Evolutionary conservation across 768 basidiomycete genomes (phyloP), one percentile per base, ranked within the genome.

Genomic region (Rhodotorula toruloides): DNA sequence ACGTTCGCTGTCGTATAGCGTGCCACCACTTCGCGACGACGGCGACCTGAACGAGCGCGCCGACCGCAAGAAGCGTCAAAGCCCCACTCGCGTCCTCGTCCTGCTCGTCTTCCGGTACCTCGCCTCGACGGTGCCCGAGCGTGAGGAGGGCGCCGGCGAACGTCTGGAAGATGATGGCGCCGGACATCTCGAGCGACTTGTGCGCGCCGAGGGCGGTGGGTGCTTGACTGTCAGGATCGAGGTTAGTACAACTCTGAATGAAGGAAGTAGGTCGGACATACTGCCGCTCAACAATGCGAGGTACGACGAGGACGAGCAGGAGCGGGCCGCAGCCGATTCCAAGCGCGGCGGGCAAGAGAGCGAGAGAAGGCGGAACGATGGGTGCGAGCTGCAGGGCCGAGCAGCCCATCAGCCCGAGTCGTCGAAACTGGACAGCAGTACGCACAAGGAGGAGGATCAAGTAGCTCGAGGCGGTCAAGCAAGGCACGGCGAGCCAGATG

Each of bases 181-280:
- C 66, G 21, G 55, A 40, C 66, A 67, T 67, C 32, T 67, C 66
- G 61, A 67, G 49, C 12, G 36, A 32, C 39, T 67, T 67, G 66
- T 67, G 66, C 17, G 56, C 46, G 27, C 60, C 66, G 29, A 67
- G 66, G 25, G 66, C 61, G 4, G 66, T 57, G 11, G 66, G n/a
- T 1, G 52, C 56, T 32, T 61, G 61, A 5, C 65, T 66, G 46
- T n/a, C n/a, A n/a, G n/a, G n/a, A n/a, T n/a, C n/a, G n/a, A n/a
- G n/a, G n/a, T n/a, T n/a, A n/a, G n/a, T n/a, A 12, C 6, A 27
- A 43, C 2, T 25, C 2, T 7, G 13, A 44, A 40, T 11, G 16
- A n/a, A 29, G 21, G 34, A 21, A 29, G 10, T 17, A 37, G 46
- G 22, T 27, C 46, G 10, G 22, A 56, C 58, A 10, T 9, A 66